phyloP scores from a whole-genome alignment of 805 yeast species.

The Lipomyces orientalis region DNA sequence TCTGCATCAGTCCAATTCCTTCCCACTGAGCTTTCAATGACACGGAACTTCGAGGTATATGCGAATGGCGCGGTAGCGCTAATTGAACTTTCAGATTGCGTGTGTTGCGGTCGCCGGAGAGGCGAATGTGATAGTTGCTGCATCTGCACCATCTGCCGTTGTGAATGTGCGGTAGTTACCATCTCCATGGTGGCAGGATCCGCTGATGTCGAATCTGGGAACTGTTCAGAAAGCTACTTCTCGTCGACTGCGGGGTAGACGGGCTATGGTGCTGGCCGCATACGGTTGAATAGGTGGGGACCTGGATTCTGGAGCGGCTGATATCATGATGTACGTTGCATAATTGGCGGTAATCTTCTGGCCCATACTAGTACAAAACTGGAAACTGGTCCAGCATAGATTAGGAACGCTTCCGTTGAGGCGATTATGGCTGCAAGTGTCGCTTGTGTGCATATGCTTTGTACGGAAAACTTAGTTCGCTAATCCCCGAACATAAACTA shows the following conservation, averaged over 20 bases:
- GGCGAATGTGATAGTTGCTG: neutral
- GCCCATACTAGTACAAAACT: neutral
- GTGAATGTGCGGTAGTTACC: neutral
- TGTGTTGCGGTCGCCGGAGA: neutral
- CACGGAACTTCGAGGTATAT: constrained; percentile 13
- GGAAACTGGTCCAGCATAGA: neutral
- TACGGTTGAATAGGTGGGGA: neutral
- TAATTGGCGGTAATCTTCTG: neutral
- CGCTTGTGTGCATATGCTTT: neutral
- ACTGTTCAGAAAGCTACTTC: neutral
- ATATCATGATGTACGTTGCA: neutral
- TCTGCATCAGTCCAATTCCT: constrained; percentile 31
- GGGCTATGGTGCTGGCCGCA: too few relatives aligned
- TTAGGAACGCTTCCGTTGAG: too few relatives aligned
- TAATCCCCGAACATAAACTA: too few relatives aligned
- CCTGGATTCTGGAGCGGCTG: constrained; percentile 3
- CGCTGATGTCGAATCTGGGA: neutral
- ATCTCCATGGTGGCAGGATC: neutral
- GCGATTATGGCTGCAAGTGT: neutral
- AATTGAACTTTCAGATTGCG: neutral
- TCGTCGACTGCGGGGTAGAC: neutral
- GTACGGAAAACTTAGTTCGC: too few relatives aligned
- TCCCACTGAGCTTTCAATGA: constrained; percentile 9
- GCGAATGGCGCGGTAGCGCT: neutral
- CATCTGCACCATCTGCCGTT: neutral